These are phyloP conservation scores for Phytopythium mirpurense DNA, from an alignment of 352 stramenopile genomes.

Conservation along the genomic window DNA sequence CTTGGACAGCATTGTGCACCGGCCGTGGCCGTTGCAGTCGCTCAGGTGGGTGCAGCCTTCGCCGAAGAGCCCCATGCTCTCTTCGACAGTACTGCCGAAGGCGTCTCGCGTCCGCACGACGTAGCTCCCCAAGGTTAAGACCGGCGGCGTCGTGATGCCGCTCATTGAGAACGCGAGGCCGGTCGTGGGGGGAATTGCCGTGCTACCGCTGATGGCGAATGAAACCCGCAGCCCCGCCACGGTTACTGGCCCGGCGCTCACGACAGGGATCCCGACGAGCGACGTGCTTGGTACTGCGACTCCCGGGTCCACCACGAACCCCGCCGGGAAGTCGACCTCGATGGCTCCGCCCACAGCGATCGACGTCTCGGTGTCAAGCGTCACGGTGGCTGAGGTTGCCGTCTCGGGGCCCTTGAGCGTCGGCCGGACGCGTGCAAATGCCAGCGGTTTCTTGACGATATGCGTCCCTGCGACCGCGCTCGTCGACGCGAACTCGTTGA, in stretches of 20 bases:
- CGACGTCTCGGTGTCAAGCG: constrained; percentile 26
- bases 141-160: constrained; percentile 44
- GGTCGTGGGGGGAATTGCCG: constrained; percentile 16
- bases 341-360: constrained; percentile 40
- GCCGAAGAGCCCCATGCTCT: constrained; percentile 39
- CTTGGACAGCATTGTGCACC: constrained; percentile 64
- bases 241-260: constrained; percentile 21
- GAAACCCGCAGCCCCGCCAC: constrained; percentile 21
- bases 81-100: constrained; percentile 40
- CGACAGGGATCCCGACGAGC: constrained; percentile 25
- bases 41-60: constrained; percentile 67
- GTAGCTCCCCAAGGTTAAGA: constrained; percentile 38
- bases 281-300: constrained; percentile 11
- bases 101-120: constrained; percentile 43
- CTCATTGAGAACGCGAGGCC: constrained; percentile 36
- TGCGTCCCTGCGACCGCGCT: constrained; percentile 37
- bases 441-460: constrained; percentile 62
- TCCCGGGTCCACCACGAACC: constrained; percentile 24
- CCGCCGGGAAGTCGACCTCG: constrained; percentile 43
- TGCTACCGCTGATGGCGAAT: constrained; percentile 22
- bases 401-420: constrained; percentile 28
- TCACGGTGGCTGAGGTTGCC: constrained; percentile 31
- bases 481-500: constrained; percentile 37
- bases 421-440: constrained; percentile 43
- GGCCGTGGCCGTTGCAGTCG: constrained; percentile 81